A percentile compares a stretch with the other conserved stretches of the same genome.
These are phyloP conservation scores for Saccharomyces hybrid DNA, from an alignment of 1,139 yeast genomes.

Conservation along the genomic window DNA sequence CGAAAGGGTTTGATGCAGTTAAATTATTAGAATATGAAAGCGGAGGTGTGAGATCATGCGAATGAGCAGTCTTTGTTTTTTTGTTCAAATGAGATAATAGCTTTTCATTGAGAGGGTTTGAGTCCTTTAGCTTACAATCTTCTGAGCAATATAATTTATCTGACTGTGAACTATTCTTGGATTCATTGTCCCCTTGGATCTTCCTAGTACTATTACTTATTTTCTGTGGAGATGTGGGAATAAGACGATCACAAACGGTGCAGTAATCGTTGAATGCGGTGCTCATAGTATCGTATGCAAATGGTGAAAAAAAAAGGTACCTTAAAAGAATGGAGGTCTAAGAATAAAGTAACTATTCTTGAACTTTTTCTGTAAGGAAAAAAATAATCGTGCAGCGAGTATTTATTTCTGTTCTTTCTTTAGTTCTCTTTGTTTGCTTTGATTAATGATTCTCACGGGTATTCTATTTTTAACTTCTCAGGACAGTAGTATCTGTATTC, in stretches of 20 bases:
- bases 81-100: neutral
- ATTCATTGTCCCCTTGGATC: neutral
- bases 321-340: neutral
- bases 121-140: constrained; percentile 43
- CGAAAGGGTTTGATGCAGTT: neutral
- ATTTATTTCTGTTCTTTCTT: neutral
- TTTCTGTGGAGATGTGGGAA: constrained; percentile 20
- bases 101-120: constrained; percentile 10
- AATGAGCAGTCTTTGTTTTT: constrained; percentile 6
- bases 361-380: neutral
- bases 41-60: neutral
- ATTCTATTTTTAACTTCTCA: neutral
- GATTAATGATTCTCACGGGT: neutral
- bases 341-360: neutral
- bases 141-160: constrained; percentile 53
- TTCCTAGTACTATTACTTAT: neutral
- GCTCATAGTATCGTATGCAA: constrained; percentile 22
- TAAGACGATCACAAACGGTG: constrained; percentile 53
- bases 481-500: neutral
- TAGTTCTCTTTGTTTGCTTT: neutral
- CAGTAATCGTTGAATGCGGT: constrained; percentile 58
- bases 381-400: neutral
- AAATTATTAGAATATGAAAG: neutral
- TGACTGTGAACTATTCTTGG: constrained; percentile 1
- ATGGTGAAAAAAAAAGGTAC: neutral